These are phyloP conservation scores for Clohesyomyces aquaticus DNA, from an alignment of 495 filamentous ascomycete species.

Conservation along the genomic window DNA sequence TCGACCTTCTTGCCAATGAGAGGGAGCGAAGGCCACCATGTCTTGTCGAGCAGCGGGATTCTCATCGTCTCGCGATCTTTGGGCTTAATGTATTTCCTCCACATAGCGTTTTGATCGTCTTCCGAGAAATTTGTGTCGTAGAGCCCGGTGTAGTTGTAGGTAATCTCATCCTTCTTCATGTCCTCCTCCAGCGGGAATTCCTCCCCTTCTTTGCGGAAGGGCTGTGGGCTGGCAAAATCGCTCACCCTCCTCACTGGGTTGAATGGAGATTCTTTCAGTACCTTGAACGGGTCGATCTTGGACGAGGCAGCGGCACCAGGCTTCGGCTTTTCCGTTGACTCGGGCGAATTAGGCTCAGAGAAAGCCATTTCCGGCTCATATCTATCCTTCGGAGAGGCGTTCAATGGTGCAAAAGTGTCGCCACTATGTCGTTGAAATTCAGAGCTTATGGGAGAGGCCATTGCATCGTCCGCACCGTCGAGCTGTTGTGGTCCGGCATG, in stretches of 20 bases:
- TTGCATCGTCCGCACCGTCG: slow-evolving; percentile 22
- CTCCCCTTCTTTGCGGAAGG: slow-evolving; percentile 51
- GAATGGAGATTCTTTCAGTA: slow-evolving; percentile 23
- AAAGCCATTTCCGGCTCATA: background rate
- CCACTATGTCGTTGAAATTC: slow-evolving; percentile 28
- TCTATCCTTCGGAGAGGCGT: slow-evolving; percentile 25
- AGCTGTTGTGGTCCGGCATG: slow-evolving; percentile 36
- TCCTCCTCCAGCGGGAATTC: slow-evolving; percentile 47
- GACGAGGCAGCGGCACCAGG: background rate
- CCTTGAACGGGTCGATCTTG: slow-evolving; percentile 11
- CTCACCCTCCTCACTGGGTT: slow-evolving; percentile 38
- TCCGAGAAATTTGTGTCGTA: slow-evolving; percentile 68
- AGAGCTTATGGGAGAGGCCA: slow-evolving; percentile 17
- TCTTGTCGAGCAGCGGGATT: slow-evolving; percentile 74
- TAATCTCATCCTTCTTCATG: slow-evolving; percentile 41
- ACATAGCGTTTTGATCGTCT: slow-evolving; percentile 68
- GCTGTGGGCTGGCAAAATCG: slow-evolving; percentile 52
- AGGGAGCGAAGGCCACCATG: slow-evolving; percentile 82
- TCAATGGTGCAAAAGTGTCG: slow-evolving; percentile 31
- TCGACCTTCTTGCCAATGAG: slow-evolving; percentile 89
- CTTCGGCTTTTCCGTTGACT: slow-evolving; percentile 18
- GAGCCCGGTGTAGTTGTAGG: slow-evolving; percentile 68
- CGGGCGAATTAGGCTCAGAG: slow-evolving; percentile 28
- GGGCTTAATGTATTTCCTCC: slow-evolving; percentile 79
- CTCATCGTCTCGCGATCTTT: slow-evolving; percentile 87